Percentiles rank a stretch among this genome's conserved stretches.
These are phyloP conservation scores for Aristolochia californica DNA, from an alignment of 164 flowering plant genomes.

Conservation along the genomic window DNA sequence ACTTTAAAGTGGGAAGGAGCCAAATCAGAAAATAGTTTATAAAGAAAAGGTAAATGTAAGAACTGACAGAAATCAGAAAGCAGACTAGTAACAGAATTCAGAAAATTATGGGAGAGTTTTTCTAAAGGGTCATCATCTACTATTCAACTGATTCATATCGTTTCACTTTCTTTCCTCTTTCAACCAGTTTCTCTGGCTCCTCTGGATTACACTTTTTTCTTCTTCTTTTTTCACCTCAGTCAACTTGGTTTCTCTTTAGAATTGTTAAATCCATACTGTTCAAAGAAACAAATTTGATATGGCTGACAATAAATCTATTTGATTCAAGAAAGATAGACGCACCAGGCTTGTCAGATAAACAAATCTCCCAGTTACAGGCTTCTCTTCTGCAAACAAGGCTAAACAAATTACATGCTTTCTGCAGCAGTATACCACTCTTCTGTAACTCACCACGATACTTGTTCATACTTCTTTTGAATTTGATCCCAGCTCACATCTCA, in stretches of 20 bases:
- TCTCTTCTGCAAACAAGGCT: slow-evolving; percentile 1
- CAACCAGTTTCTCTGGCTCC: slow-evolving; percentile 5
- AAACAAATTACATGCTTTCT: neutral
- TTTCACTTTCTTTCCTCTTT: neutral
- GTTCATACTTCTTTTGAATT: slow-evolving; percentile 5
- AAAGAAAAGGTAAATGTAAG: slow-evolving; percentile 1
- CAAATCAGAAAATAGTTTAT: slow-evolving; percentile 10
- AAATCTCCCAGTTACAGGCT: neutral
- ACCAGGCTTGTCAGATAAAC: no score
- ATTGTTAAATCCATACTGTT: no score
- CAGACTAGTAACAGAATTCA: slow-evolving; percentile 24
- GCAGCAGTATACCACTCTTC: neutral
- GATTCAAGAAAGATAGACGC: no score
- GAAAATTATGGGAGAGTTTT: slow-evolving; percentile 13
- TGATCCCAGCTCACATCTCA: slow-evolving; percentile 20
- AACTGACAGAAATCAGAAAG: slow-evolving; percentile 18
- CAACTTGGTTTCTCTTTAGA: no score
- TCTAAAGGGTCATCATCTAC: slow-evolving; percentile 4
- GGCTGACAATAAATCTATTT: no score
- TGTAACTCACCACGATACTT: neutral
- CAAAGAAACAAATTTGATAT: no score
- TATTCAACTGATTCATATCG: slow-evolving; percentile 9
- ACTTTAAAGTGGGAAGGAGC: slow-evolving; percentile 28
- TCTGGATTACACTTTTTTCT: no score
- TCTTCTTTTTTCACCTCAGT: no score